Conservation (phyloP, 1,284 basidiomycete species). For the Tilletia walkeri region DNA sequence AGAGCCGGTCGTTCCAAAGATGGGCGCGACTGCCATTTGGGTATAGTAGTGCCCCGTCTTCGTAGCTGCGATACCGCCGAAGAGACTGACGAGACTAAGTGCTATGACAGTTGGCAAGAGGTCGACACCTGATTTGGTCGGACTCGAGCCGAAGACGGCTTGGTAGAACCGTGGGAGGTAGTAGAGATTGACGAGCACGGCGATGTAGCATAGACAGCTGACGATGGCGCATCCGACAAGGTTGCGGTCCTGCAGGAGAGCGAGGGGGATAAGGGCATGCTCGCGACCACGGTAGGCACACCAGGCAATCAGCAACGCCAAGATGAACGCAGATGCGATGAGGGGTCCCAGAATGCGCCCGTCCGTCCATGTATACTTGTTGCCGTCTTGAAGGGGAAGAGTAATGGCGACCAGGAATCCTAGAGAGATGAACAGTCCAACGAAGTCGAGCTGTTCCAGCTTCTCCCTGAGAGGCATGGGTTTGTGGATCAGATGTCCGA, state of each 20-base stretch:
- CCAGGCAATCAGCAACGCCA: neutral
- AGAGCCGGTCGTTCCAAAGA: neutral
- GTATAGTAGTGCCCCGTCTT: constrained; percentile 3
- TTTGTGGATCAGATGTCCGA: neutral
- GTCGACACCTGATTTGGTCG: neutral
- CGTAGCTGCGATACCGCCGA: neutral
- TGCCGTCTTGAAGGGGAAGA: neutral
- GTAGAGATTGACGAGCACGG: neutral
- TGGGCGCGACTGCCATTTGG: neutral
- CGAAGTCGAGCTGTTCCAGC: neutral
- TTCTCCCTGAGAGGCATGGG: neutral
- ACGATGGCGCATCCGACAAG: neutral
- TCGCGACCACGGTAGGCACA: neutral
- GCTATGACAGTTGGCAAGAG: neutral
- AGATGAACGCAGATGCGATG: neutral
- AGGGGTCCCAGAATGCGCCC: neutral
- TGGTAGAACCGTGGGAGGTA: neutral
- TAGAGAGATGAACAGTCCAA: neutral
- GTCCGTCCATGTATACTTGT: neutral
- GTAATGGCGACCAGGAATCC: neutral
- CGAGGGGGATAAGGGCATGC: neutral
- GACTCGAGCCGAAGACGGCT: neutral
- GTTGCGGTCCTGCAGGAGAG: neutral
- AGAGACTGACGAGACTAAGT: neutral
- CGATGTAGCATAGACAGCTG: neutral